phyloP scores from a whole-genome alignment of 192 early-diverging fungal genomes.

The Entrophospora sp. region DNA sequence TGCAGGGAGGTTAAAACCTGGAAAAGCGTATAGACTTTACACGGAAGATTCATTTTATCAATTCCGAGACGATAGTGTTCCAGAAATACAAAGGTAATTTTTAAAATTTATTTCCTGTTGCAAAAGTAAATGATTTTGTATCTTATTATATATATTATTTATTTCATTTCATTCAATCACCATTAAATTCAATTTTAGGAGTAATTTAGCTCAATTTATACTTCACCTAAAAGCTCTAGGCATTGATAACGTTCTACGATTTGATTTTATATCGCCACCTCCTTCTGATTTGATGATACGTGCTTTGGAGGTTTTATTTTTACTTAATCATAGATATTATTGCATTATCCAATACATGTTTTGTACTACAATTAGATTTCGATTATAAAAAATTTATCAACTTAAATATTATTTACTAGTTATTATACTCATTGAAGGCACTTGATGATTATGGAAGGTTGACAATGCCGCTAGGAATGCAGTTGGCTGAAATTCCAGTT shows the following conservation, averaged over 20 bases:
- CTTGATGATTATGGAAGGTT: constrained; percentile 62
- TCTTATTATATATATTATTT: no score
- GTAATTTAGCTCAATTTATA: constrained; percentile 57
- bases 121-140: no score
- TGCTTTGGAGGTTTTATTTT: constrained; percentile 46
- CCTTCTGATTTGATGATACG: constrained; percentile 61
- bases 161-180: no score
- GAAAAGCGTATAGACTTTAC: constrained; percentile 85
- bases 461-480: constrained; percentile 60
- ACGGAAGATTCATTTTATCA: constrained; percentile 74
- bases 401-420: constrained; percentile 17
- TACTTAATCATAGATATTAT: not conserved
- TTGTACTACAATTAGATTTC: not conserved
- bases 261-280: constrained; percentile 71
- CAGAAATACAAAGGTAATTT: constrained; percentile 77
- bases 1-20: constrained; percentile 85
- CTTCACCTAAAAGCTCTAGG: constrained; percentile 74
- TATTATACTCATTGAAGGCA: constrained; percentile 66
- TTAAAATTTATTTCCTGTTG: not conserved
- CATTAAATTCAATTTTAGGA: constrained; percentile 27
- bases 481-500: constrained; percentile 68
- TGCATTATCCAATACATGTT: not conserved
- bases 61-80: constrained; percentile 77
- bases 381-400: not conserved
- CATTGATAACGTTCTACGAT: constrained; percentile 70